Evolutionary conservation across 768 basidiomycete species (phyloP), one percentile per base, ranked within the genome.

Genomic region (Pleurotus cornucopiae): DNA sequence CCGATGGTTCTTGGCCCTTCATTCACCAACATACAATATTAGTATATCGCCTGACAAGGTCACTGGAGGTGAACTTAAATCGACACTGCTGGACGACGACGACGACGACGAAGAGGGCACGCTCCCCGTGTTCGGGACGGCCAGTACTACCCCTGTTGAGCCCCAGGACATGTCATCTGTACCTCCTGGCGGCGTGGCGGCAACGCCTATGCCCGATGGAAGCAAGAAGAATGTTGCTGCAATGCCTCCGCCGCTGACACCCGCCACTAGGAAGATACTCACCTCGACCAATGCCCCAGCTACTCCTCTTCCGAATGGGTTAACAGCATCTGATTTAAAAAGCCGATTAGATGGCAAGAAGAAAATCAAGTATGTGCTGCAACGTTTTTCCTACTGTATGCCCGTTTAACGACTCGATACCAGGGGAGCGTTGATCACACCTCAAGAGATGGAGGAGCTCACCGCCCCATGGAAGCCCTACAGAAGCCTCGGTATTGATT

Each of bases 381-480:
- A 4, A 2, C n/a, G 30, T 18, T 14, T 25, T 1, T 48, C 5
- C 16, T 5, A 14, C 6, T 51, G 44, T 23, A 14, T 6, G 11
- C 34, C 37, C 20, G 16, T 47, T 20, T 55, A 20, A 46, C n/a
- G 6, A 45, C 49, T 51, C 59, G 44, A 44, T 55, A 20, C 47
- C 52, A 88, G 88, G 71, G 86, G 86, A 5, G 83, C 83, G 20
- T 66, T 93, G 58, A 73, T 94, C 60, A 89, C 89, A 2, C 89
- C 91, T 5, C 72, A 81, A 48, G 91, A 95, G 70, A 93, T 94
- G 91, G 81, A 86, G 58, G 79, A 76, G 21, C 68, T 95, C 57
- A 91, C 91, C 2, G 82, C 82, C 49, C 62, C 71, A 25, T 95
- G 93, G 93, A 80, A 74, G 62, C 93, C 93, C 3, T 95, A 90